phyloP scores from a whole-genome alignment of 2,329 filamentous ascomycete species.

The Hypoxylon rubiginosum region DNA sequence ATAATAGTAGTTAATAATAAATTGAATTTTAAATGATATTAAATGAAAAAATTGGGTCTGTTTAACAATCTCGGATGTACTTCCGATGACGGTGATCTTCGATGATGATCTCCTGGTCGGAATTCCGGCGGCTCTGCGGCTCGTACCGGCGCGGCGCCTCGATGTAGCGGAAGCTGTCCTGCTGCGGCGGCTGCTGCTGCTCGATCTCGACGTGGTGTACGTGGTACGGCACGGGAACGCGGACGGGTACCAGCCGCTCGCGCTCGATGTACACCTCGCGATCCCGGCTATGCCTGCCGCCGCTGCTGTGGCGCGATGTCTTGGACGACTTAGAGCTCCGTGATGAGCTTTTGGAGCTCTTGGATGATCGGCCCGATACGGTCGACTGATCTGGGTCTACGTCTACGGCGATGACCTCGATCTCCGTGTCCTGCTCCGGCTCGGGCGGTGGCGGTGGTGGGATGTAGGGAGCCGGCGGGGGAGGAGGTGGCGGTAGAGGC shows the following conservation, averaged over 20 bases:
- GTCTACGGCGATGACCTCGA: slow-evolving; percentile 61
- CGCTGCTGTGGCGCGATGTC: slow-evolving; percentile 46
- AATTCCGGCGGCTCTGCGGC: slow-evolving; percentile 52
- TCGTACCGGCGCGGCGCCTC: slow-evolving; percentile 61
- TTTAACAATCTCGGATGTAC: slow-evolving; percentile 47
- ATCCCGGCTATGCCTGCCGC: slow-evolving; percentile 50
- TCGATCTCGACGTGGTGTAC: slow-evolving; percentile 59
- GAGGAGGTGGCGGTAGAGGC: slow-evolving; percentile 46
- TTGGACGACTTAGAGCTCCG: slow-evolving; percentile 44
- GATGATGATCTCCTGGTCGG: slow-evolving; percentile 51
- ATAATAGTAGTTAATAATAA: neutral
- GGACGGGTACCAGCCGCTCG: slow-evolving; percentile 61
- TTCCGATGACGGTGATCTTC: slow-evolving; percentile 50
- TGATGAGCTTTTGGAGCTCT: slow-evolving; percentile 49
- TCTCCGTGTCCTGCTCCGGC: slow-evolving; percentile 48
- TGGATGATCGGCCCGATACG: slow-evolving; percentile 47
- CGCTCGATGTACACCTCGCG: slow-evolving; percentile 66
- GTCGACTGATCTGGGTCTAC: slow-evolving; percentile 57
- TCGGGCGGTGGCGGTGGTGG: slow-evolving; percentile 37
- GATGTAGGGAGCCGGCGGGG: slow-evolving; percentile 37
- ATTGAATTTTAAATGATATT: neutral
- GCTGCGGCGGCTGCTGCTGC: slow-evolving; percentile 47
- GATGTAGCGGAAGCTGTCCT: slow-evolving; percentile 67
- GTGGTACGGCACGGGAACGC: slow-evolving; percentile 59
- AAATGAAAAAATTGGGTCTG: neutral